A percentile compares a stretch with the other conserved stretches of the same genome.
phyloP scores from a whole-genome alignment of 331 rosid species.

The Quercus phellos region DNA sequence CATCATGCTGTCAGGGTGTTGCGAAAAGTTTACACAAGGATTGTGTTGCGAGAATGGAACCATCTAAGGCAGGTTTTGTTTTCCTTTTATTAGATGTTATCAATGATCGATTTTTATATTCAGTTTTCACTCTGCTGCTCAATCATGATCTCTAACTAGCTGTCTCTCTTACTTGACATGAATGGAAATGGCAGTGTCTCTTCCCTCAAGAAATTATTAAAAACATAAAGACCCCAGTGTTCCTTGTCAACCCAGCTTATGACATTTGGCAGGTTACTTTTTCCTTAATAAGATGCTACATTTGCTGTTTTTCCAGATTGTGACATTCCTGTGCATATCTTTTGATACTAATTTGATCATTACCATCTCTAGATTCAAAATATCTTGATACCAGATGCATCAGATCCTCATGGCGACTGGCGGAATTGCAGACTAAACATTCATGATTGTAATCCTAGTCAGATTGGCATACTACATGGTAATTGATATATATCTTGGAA shows the following conservation, averaged over 20 bases:
- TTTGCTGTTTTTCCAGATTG: conserved; percentile 6
- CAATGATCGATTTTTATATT: not conserved
- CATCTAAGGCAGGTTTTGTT: conserved; percentile 54
- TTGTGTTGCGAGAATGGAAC: conserved; percentile 59
- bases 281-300: conserved; percentile 18
- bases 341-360: conserved; percentile 11
- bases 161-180: conserved; percentile 10
- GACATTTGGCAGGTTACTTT: conserved; percentile 89
- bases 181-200: conserved; percentile 63
- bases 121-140: not conserved
- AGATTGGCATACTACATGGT: conserved; percentile 60
- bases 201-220: conserved; percentile 73
- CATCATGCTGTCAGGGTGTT: conserved; percentile 48
- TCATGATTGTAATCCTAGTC: conserved; percentile 45
- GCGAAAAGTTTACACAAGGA: conserved; percentile 67
- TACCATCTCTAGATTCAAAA: conserved; percentile 61
- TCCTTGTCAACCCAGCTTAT: conserved; percentile 87
- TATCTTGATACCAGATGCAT: conserved; percentile 70
- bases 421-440: conserved; percentile 61
- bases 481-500: conserved; percentile 16
- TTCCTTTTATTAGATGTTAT: conserved; percentile 1
- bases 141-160: conserved; percentile 1
- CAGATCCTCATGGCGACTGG: conserved; percentile 69
- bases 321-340: conserved; percentile 10
- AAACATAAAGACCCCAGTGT: conserved; percentile 57